Base-by-base conservation (phyloP, 306 rosid genomes). In the Senna tora region DNA sequence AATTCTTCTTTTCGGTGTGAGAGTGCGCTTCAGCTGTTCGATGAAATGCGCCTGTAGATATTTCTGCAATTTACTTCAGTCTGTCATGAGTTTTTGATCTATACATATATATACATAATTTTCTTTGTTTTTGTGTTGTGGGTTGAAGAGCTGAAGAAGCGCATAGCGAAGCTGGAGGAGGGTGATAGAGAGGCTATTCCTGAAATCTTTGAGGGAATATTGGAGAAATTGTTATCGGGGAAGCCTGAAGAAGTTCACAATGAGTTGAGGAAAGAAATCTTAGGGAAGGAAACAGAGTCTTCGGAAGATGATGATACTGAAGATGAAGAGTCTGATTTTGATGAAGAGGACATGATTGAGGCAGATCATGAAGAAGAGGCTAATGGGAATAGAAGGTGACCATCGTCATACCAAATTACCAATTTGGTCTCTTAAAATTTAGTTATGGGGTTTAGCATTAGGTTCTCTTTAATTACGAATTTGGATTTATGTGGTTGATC, bases 141-240 rank as follows among this genome's bases (percentile, higher is more conserved):
- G 75, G 73, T 62, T 73, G 15, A 69, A 92, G 96, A 87, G 72
- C 78, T 92, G 65, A 89, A 81, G 81, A 82, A 36, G 85, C 79
- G 72, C 15, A 84, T 92, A 65, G 90, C 87, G 6, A 82, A 65
- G 66, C 88, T 80, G 69, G 75, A 58, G 13, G 81, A 82, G 34
- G 96, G 96, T 5, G 91, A 87, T 54, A 61, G 14, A 0, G 93
- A 82, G 22, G 90, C 96, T 11, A 64, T 89, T 32, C 96, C 93
- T 49, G 73, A 82, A 0, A 66, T 92, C 34, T 92, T 92, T 74
- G 93, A 89, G 78, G 93, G 89, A 25, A 83, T 92, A 71, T 67
- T 92, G 82, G 79, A 84, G 77, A 86, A 90, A 72, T 81, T 76
- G 75, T 80, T 92, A 36, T 56, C 85, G 0, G 88, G 84, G 61